Evolutionary conservation across 1,284 basidiomycete genomes (phyloP).

Genomic region (Xerocomus minutiporus): DNA sequence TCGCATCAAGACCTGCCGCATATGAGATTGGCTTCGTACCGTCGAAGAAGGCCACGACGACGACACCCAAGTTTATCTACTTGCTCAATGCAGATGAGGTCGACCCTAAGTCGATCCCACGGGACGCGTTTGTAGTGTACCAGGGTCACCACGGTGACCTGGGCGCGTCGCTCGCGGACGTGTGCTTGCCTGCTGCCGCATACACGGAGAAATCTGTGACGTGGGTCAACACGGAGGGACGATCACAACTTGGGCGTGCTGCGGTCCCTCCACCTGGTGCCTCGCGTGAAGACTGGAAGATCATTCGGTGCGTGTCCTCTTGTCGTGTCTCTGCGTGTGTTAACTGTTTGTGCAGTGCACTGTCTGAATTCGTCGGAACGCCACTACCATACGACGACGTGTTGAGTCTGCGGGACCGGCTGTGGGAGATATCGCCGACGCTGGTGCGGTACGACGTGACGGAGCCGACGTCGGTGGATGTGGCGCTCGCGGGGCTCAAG

Average conservation of each 20-base stretch:
- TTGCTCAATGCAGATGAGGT: constrained; percentile 96
- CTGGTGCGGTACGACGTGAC: constrained; percentile 84
- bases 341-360: constrained; percentile 54
- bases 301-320: constrained; percentile 62
- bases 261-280: constrained; percentile 96
- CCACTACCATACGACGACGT: constrained; percentile 91
- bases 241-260: constrained; percentile 85
- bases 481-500: constrained; percentile 70
- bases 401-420: constrained; percentile 82
- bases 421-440: constrained; percentile 96
- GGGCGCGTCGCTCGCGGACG: constrained; percentile 95
- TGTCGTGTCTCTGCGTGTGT: not conserved
- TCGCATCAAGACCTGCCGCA: constrained; percentile 90
- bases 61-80: constrained; percentile 94
- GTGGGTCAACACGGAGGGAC: constrained; percentile 97
- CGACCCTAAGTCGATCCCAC: constrained; percentile 85
- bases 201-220: constrained; percentile 96
- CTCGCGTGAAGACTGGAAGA: constrained; percentile 98
- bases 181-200: constrained; percentile 88
- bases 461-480: constrained; percentile 73
- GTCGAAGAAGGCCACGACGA: constrained; percentile 68
- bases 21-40: constrained; percentile 94
- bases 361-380: constrained; percentile 82
- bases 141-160: constrained; percentile 99
- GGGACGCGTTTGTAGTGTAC: constrained; percentile 96